Conservation (phyloP, 352 stramenopile species). For the Globisporangium parvum region DNA sequence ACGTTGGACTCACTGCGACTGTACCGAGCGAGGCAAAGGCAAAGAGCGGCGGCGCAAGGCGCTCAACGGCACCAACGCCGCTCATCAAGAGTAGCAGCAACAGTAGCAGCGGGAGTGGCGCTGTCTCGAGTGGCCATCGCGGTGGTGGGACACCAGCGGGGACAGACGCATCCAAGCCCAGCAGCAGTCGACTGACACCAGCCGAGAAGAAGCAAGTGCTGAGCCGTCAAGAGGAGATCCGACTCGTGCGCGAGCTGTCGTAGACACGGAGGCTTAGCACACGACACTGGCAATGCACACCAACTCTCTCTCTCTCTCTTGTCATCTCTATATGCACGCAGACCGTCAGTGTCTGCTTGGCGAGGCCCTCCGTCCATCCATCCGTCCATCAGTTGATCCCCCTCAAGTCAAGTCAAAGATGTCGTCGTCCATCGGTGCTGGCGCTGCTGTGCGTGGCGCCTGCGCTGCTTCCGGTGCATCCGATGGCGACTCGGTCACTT, state of each 20-base stretch:
- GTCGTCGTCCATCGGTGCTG: constrained; percentile 43
- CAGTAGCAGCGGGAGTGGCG: too few species aligned
- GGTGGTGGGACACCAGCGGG: constrained; percentile 3
- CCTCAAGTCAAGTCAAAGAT: constrained; percentile 75
- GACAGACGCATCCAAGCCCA: constrained; percentile 1
- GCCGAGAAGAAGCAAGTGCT: constrained; percentile 39
- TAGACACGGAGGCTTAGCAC: constrained; percentile 15
- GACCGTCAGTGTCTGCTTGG: too few species aligned
- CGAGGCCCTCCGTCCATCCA: too few species aligned
- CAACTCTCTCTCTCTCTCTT: too few species aligned
- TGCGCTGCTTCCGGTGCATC: not conserved
- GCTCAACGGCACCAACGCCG: constrained; percentile 16
- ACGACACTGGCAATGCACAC: not conserved
- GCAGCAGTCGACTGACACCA: constrained; percentile 19
- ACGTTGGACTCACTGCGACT: constrained; percentile 36
- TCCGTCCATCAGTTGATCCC: not conserved
- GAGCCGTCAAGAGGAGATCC: constrained; percentile 43
- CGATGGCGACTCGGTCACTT: constrained; percentile 16
- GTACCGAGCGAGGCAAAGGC: constrained; percentile 10
- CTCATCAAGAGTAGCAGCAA: not conserved
- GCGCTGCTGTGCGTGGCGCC: constrained; percentile 3
- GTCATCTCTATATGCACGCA: too few species aligned
- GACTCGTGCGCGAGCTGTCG: constrained; percentile 45
- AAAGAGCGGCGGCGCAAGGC: constrained; percentile 16
- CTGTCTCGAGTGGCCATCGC: too few species aligned